phyloP scores from a whole-genome alignment of 1,284 basidiomycete species.

The Cutaneotrichosporon cavernicola region DNA sequence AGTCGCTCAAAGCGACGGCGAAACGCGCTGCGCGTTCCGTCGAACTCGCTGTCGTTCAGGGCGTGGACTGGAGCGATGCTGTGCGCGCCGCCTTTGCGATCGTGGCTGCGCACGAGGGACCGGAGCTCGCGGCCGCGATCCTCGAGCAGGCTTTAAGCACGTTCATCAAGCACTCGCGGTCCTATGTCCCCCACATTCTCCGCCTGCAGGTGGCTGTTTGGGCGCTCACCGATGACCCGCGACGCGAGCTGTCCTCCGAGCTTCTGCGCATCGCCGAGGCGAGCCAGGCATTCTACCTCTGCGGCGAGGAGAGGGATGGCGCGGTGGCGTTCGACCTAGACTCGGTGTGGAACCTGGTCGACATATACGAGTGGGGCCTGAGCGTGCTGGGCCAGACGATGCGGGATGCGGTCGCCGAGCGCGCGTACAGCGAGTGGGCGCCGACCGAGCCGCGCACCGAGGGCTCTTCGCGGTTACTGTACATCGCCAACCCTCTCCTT shows the following conservation, averaged over 20 bases:
- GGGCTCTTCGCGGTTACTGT: constrained; percentile 25
- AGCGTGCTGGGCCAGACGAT: constrained; percentile 28
- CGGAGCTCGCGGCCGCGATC: constrained; percentile 23
- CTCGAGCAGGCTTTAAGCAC: constrained; percentile 21
- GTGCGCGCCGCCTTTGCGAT: constrained; percentile 33
- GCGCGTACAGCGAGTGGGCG: constrained; percentile 32
- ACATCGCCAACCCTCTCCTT: constrained; percentile 34
- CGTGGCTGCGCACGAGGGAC: constrained; percentile 19
- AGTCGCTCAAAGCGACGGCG: constrained; percentile 21
- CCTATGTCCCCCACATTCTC: constrained; percentile 28
- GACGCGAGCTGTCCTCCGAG: constrained; percentile 31
- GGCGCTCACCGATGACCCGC: constrained; percentile 31
- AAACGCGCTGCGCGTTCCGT: constrained; percentile 29
- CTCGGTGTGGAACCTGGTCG: constrained; percentile 41
- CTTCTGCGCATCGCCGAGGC: constrained; percentile 38
- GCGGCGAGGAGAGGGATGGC: constrained; percentile 27
- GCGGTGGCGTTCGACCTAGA: constrained; percentile 38
- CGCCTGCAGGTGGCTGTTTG: constrained; percentile 39
- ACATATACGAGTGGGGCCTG: constrained; percentile 41
- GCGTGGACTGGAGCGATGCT: constrained; percentile 39
- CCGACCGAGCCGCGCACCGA: constrained; percentile 19
- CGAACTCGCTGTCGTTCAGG: constrained; percentile 35
- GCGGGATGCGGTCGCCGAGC: constrained; percentile 33
- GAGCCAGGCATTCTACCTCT: constrained; percentile 33
- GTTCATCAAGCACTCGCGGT: constrained; percentile 24